Conservation (phyloP, 2,329 filamentous ascomycete genomes). For the Aspergillus ochraceoroseus region DNA sequence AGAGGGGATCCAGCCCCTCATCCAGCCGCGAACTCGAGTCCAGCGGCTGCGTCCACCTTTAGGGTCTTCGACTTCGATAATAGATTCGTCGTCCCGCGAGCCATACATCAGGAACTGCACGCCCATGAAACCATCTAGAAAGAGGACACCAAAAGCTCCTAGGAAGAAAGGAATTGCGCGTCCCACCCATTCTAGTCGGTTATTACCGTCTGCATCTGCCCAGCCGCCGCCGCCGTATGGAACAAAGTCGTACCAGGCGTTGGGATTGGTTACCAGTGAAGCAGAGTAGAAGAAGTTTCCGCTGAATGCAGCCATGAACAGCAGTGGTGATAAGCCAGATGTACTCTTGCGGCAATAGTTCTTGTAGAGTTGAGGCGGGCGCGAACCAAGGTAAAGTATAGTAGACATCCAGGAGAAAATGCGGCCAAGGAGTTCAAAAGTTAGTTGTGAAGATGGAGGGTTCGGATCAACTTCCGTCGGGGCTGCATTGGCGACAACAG, state of each 20-base stretch:
- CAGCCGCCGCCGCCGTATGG: conserved; percentile 57
- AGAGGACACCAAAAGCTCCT: conserved; percentile 60
- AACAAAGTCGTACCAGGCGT: conserved; percentile 55
- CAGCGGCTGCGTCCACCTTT: conserved; percentile 46
- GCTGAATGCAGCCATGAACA: conserved; percentile 63
- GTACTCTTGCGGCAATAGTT: conserved; percentile 61
- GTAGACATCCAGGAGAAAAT: conserved; percentile 56
- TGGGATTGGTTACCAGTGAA: conserved; percentile 59
- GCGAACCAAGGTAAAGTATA: conserved; percentile 54
- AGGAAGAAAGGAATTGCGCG: conserved; percentile 61
- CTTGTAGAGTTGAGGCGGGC: conserved; percentile 61
- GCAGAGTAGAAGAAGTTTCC: conserved; percentile 64
- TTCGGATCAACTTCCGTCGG: conserved; percentile 27
- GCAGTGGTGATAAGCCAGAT: conserved; percentile 56
- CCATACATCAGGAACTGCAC: conserved; percentile 60
- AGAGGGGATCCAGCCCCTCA: conserved; percentile 61
- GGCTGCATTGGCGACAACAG: conserved; percentile 41
- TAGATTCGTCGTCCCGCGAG: conserved; percentile 41
- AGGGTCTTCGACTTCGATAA: conserved; percentile 47
- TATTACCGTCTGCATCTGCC: conserved; percentile 54
- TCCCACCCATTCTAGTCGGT: conserved; percentile 53
- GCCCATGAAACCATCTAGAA: conserved; percentile 58
- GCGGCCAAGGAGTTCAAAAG: conserved; percentile 46
- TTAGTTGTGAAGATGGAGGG: conserved; percentile 22
- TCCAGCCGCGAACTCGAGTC: conserved; percentile 58